Percentiles rank a stretch among this genome's conserved stretches.
phyloP scores from a whole-genome alignment of 495 filamentous ascomycete species.

The Talaromyces borbonicus region DNA sequence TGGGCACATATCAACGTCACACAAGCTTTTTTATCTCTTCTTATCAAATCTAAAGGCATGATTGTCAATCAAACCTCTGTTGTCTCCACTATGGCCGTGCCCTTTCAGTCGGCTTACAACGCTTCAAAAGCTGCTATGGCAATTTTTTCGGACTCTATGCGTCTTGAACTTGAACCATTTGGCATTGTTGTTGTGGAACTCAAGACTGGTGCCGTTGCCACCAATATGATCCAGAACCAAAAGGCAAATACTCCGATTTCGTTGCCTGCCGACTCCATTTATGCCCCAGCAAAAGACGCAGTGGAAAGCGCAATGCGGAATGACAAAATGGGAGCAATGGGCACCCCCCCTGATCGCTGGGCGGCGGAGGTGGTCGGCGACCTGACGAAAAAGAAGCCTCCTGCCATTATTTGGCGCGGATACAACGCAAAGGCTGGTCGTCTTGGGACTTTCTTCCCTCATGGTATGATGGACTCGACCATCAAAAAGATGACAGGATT shows the following conservation, averaged over 20 bases:
- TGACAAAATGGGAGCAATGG: neutral
- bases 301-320: neutral
- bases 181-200: conserved; percentile 12
- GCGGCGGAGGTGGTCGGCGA: conserved; percentile 1
- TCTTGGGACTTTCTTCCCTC: conserved; percentile 3
- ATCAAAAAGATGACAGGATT: conserved; percentile 4
- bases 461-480: conserved; percentile 2
- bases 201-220: conserved; percentile 16
- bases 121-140: conserved; percentile 45
- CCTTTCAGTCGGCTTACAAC: conserved; percentile 27
- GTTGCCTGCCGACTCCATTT: neutral
- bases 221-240: conserved; percentile 7
- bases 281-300: conserved; percentile 1
- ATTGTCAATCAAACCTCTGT: conserved; percentile 42
- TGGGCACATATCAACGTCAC: conserved; percentile 41
- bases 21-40: conserved; percentile 42
- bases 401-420: conserved; percentile 3
- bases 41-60: conserved; percentile 35
- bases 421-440: neutral
- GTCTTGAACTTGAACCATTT: conserved; percentile 45
- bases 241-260: neutral
- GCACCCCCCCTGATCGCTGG: conserved; percentile 2
- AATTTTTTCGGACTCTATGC: conserved; percentile 32
- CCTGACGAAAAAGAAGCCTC: conserved; percentile 4
- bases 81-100: conserved; percentile 21